Evolutionary conservation across 768 basidiomycete genomes (phyloP), one percentile per base, ranked within the genome.

Genomic region (Mycena albidolilacea): DNA sequence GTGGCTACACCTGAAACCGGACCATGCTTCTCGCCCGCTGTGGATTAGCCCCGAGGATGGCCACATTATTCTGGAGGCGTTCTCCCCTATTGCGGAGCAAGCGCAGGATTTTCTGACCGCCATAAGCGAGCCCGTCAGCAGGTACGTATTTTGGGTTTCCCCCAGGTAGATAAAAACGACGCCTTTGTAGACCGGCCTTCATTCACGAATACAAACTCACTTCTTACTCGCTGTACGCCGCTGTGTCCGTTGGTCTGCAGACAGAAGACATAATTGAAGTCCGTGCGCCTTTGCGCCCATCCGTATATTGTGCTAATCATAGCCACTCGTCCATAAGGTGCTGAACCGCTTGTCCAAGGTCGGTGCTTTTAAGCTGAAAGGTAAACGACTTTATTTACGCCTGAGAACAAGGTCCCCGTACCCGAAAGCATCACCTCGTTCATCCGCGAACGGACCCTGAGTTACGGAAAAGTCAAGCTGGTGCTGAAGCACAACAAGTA

Each of bases 151-250:
- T 64, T 71, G 19, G 46, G 48, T 64, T 30, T 4, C 39, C 69
- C 65, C 54, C 69, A 72, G 37, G 83, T 85, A 84, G 79, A 72
- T 82, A 81, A 73, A 71, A 55, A 76, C 73, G 67, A 66, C 77
- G 77, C 66, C 73, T 76, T 75, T 75, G 44, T 79, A 97, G 97
- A 87, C 98, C 98, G 64, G 92, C 96, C 60, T 96, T 97, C 84
- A 97, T 99, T 74, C 97, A 99, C 85, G 98, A 99, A 87, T 99
- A 99, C 88, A 96, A 97, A 84, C 91, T 99, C 80, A 99, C 97
- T 69, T 93, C 97, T 57, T 98, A 99, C 83, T 99, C 97, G 19
- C 87, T 99, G 17, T 99, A 99, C 82, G 98, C 98, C 72, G 98
- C 98, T 62, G 97, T 99, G 73, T 98, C 97, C 15, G 98, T 99